Conservation (phyloP, 768 basidiomycete genomes). For the Lyophyllum atratum region DNA sequence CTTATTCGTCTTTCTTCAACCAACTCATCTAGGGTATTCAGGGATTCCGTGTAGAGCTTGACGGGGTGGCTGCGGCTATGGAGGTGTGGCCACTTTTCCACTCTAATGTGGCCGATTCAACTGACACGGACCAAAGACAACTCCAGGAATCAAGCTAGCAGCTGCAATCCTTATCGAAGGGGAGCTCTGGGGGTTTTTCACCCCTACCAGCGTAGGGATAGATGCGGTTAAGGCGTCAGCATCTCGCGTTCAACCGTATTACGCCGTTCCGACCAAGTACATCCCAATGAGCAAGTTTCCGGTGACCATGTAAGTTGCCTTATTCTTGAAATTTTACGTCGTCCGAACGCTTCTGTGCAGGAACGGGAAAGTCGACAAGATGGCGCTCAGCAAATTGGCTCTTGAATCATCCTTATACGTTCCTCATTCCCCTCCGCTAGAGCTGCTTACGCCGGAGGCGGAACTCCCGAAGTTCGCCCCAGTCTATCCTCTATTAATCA, state of each 20-base stretch:
- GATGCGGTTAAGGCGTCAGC: conserved; percentile 45
- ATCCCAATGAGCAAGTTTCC: conserved; percentile 47
- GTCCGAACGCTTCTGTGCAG: conserved; percentile 23
- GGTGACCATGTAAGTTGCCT: conserved; percentile 45
- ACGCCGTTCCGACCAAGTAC: conserved; percentile 54
- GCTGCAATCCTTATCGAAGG: conserved; percentile 51
- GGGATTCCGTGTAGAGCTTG: conserved; percentile 65
- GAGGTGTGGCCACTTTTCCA: conserved; percentile 40
- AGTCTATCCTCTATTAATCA: conserved; percentile 7
- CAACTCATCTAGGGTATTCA: conserved; percentile 18
- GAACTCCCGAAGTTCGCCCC: background rate
- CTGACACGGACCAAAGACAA: background rate
- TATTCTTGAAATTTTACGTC: background rate
- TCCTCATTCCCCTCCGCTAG: conserved; percentile 2
- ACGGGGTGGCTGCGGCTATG: conserved; percentile 60
- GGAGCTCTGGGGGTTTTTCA: conserved; percentile 58
- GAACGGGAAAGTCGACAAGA: conserved; percentile 53
- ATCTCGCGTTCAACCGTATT: conserved; percentile 56
- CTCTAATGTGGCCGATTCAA: background rate
- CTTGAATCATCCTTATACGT: conserved; percentile 20
- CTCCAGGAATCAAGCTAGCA: conserved; percentile 37
- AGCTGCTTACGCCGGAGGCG: conserved; percentile 3
- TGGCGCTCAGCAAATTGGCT: conserved; percentile 40
- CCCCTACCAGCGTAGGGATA: conserved; percentile 36
- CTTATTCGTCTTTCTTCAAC: background rate